Percentiles rank a stretch among this genome's conserved stretches.
Conservation (phyloP, 768 basidiomycete genomes). For the Tylopilus felleus region DNA sequence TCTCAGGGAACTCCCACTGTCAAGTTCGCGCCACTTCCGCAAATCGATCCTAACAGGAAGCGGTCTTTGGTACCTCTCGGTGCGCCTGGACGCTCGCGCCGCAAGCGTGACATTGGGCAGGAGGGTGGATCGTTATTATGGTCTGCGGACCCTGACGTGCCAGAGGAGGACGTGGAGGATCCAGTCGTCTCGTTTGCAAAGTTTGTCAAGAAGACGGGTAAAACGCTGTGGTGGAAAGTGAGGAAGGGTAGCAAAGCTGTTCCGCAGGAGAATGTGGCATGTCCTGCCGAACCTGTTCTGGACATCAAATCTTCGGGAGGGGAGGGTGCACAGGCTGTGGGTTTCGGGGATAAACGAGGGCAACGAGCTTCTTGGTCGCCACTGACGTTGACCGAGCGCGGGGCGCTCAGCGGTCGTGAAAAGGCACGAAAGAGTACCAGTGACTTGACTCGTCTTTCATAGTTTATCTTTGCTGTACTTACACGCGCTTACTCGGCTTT, state of each 20-base stretch:
- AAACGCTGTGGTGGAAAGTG: constrained; percentile 44
- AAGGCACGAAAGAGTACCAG: constrained; percentile 24
- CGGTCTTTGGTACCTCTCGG: constrained; percentile 51
- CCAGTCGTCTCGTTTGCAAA: constrained; percentile 48
- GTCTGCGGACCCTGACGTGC: constrained; percentile 20
- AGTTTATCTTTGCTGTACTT: constrained; percentile 24
- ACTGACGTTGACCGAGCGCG: constrained; percentile 9
- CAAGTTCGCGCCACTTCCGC: constrained; percentile 59
- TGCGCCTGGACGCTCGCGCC: constrained; percentile 42
- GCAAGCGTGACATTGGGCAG: constrained; percentile 17
- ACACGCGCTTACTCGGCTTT: too few relatives aligned
- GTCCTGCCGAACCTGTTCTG: constrained; percentile 6
- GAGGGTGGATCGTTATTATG: constrained; percentile 19
- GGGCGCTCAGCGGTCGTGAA: constrained; percentile 9
- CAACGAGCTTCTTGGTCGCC: constrained; percentile 28
- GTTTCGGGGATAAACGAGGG: constrained; percentile 9
- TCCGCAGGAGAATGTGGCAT: constrained; percentile 10
- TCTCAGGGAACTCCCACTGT: constrained; percentile 34
- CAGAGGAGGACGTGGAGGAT: constrained; percentile 41
- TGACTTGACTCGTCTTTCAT: constrained; percentile 43
- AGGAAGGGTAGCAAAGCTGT: constrained; percentile 33
- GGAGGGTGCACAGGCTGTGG: background rate
- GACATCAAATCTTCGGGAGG: constrained; percentile 24
- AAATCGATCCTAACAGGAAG: constrained; percentile 47
- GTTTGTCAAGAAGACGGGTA: constrained; percentile 45